Base-by-base conservation (phyloP, 768 basidiomycete species). In the Scleroderma citrinum region DNA sequence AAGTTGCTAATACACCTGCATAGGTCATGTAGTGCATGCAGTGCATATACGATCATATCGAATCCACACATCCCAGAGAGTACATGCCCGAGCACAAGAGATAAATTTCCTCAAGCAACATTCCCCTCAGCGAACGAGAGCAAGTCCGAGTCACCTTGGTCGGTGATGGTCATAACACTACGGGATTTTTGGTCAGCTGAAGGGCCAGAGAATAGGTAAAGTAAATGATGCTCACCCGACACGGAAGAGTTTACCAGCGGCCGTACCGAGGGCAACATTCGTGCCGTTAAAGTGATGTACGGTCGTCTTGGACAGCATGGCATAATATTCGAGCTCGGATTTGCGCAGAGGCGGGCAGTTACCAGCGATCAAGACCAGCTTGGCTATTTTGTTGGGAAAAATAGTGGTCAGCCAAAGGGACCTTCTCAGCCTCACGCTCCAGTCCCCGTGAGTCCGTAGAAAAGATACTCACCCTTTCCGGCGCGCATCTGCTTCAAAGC, bases 271-370 rank as follows among this genome's bases (percentile, higher is more conserved):
- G 52, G 95, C 90, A 60, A 98, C 92, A 68, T 99, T 99, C 56
- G 93, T 93, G 56, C 96, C 96, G 56, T 83, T 78, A 70, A 96
- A 99, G 76, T 98, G 94, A 75, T 98, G 96, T 49, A 98, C 95
- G 50, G 89, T 83, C 50, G 95, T 98, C 80, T 99, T 99, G 59
- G 93, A 96, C 68, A 99, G 80, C 94, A 96, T 96, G 75, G 93
- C 96, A 69, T 98, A 99, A 80, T 98, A 99, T 78, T 99, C 96
- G 51, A 99, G 80, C 79, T 99, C 96, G 53, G 95, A 97, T 72
- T 96, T 96, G 71, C 96, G 92, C 55, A 99, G 83, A 55, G 96
- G 96, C 50, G 96, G 96, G 76, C 93, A 96, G 77, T 99, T 99
- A 60, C 92, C 94, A 63, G 95, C 92, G 67, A 99, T 96, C 70